Percentiles rank a stretch among this genome's conserved stretches.
Evolutionary conservation across 139 green algal species (phyloP).

Genomic region (Pseudopediastrum boryanum): DNA sequence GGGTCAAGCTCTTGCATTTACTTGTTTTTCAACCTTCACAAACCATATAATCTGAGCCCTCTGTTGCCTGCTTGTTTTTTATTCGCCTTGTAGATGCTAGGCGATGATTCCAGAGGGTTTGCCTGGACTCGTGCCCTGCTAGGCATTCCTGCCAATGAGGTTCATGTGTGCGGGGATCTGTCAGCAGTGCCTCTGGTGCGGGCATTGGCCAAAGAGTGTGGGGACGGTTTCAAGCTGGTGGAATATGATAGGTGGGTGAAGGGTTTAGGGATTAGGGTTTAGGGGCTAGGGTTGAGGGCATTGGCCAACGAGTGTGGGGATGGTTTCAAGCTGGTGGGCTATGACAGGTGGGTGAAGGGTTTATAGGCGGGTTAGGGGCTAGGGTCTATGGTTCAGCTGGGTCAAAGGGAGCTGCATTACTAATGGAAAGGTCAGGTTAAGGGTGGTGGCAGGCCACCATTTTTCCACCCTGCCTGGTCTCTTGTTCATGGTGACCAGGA

Average conservation of each 20-base stretch:
- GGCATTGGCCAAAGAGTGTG: constrained; percentile 56
- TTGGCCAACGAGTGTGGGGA: constrained; percentile 69
- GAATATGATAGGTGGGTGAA: constrained; percentile 5
- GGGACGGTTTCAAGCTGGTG: constrained; percentile 63
- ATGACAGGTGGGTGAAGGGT: constrained; percentile 3
- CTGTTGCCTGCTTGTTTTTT: background rate
- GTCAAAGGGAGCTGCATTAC: background rate
- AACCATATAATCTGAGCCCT: background rate
- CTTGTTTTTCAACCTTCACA: background rate
- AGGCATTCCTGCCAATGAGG: constrained; percentile 79
- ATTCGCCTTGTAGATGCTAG: constrained; percentile 76
- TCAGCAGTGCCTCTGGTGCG: constrained; percentile 80
- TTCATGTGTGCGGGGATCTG: constrained; percentile 96
- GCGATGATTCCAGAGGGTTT: constrained; percentile 85
- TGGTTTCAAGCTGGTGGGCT: constrained; percentile 47
- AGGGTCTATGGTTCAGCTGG: too few relatives aligned
- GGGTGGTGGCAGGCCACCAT: too few relatives aligned
- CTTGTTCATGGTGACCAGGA: too few relatives aligned
- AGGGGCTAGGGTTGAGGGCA: too few relatives aligned
- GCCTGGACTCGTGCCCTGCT: constrained; percentile 94
- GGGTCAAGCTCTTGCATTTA: background rate
- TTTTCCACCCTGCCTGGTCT: too few relatives aligned
- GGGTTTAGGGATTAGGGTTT: background rate
- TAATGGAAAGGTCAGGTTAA: too few relatives aligned
- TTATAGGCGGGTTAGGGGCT: background rate